phyloP scores from a whole-genome alignment of 176 grass and related monocot species.

The Eleusine coracana region DNA sequence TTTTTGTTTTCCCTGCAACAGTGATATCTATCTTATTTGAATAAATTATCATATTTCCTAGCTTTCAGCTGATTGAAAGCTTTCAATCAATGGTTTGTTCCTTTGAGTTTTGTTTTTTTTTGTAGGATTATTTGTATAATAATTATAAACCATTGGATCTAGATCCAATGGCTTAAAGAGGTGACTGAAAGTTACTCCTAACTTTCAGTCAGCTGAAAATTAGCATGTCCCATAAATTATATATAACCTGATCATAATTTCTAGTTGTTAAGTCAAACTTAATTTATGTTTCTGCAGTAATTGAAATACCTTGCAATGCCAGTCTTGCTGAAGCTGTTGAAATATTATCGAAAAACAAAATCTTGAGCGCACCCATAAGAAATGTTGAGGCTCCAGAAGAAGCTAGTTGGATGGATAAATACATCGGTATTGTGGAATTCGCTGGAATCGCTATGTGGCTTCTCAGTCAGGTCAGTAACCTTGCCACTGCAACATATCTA shows the following conservation, averaged over 20 bases:
- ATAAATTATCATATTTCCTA: too few relatives aligned
- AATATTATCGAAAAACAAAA: slow-evolving; percentile 93
- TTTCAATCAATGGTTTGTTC: too few relatives aligned
- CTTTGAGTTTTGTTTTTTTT: too few relatives aligned
- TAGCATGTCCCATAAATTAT: too few relatives aligned
- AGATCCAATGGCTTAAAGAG: too few relatives aligned
- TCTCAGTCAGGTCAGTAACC: slow-evolving; percentile 78
- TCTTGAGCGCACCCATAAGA: slow-evolving; percentile 86
- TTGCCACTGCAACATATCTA: background rate
- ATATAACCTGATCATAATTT: slow-evolving; percentile 5
- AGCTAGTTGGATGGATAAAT: slow-evolving; percentile 95
- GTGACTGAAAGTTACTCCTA: too few relatives aligned
- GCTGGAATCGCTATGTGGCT: slow-evolving; percentile 92
- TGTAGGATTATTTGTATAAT: too few relatives aligned
- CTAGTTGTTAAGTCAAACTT: slow-evolving; percentile 6
- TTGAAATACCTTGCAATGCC: slow-evolving; percentile 81
- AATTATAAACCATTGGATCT: too few relatives aligned
- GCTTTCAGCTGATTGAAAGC: too few relatives aligned
- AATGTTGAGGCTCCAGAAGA: slow-evolving; percentile 86
- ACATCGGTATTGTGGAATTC: slow-evolving; percentile 94
- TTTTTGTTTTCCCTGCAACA: background rate
- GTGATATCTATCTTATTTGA: background rate
- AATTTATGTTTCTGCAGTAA: slow-evolving; percentile 56
- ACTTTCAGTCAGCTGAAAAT: too few relatives aligned
- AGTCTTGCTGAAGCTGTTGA: slow-evolving; percentile 80